phyloP scores from a whole-genome alignment of 768 basidiomycete genomes.

The Rhodotorula diobovata region DNA sequence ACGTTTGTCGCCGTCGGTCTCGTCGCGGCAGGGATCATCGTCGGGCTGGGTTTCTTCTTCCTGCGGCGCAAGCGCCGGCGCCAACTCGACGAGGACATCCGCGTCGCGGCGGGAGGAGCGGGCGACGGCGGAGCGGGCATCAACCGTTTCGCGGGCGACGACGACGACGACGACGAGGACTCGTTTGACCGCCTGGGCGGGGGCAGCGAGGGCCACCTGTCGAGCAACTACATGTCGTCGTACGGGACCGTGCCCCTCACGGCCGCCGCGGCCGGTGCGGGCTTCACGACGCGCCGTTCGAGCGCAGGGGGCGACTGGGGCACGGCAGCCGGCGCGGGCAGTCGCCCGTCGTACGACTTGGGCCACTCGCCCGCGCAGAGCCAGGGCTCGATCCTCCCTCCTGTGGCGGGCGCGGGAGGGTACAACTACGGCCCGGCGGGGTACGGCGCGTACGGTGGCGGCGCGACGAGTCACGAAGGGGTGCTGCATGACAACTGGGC shows the following conservation, averaged over 20 bases:
- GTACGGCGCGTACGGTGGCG: neutral
- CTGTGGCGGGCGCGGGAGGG: neutral
- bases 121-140: conserved; percentile 43
- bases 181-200: neutral
- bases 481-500: conserved; percentile 29
- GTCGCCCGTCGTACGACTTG: conserved; percentile 1
- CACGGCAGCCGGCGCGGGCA: neutral
- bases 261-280: conserved; percentile 9
- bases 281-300: neutral
- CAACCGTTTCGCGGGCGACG: conserved; percentile 39
- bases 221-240: conserved; percentile 16
- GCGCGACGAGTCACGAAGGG: conserved; percentile 29
- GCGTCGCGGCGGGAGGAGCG: conserved; percentile 42
- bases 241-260: conserved; percentile 17
- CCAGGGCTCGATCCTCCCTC: conserved; percentile 2
- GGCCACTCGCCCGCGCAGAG: conserved; percentile 17
- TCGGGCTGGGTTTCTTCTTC: conserved; percentile 53
- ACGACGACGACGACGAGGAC: conserved; percentile 32
- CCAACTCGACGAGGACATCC: conserved; percentile 45
- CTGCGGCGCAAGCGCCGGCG: conserved; percentile 46
- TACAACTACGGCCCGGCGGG: neutral
- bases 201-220: conserved; percentile 5
- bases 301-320: neutral
- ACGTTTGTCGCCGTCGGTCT: conserved; percentile 71
- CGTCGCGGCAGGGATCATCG: conserved; percentile 55